phyloP scores from a whole-genome alignment of 2,329 filamentous ascomycete species.

The Stenocarpella maydis region DNA sequence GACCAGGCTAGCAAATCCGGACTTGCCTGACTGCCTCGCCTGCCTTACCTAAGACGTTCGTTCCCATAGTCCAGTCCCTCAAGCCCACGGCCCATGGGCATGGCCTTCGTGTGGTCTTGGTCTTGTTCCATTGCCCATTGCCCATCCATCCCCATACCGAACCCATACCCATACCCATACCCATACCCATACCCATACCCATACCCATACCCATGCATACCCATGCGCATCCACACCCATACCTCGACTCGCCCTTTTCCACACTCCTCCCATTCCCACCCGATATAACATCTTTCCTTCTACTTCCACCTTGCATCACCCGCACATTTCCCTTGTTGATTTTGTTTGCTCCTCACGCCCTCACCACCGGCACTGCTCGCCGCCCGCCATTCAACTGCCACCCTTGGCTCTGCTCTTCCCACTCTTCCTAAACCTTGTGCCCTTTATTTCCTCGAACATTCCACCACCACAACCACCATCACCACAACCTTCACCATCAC shows the following conservation, averaged over 20 bases:
- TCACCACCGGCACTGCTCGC: constrained; percentile 6
- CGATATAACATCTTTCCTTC: constrained; percentile 31
- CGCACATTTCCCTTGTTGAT: constrained; percentile 30
- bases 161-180: constrained; percentile 10
- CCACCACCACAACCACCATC: constrained; percentile 3
- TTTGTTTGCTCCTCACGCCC: constrained; percentile 27
- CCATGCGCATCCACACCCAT: constrained; percentile 26
- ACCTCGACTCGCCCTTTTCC: constrained; percentile 33
- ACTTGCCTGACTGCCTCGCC: constrained; percentile 20
- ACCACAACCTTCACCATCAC: not conserved
- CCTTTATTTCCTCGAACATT: constrained; percentile 18
- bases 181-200: constrained; percentile 6
- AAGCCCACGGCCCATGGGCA: constrained; percentile 15
- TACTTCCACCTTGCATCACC: constrained; percentile 30
- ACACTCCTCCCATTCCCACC: constrained; percentile 30
- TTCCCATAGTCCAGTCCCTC: not conserved
- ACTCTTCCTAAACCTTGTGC: constrained; percentile 6
- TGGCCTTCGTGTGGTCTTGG: not conserved
- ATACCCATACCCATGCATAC: constrained; percentile 11
- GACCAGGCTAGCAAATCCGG: constrained; percentile 27
- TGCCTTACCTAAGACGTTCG: constrained; percentile 33
- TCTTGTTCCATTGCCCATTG: constrained; percentile 22
- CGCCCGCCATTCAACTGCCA: not conserved
- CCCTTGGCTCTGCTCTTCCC: not conserved
- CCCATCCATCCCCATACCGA: constrained; percentile 8